A percentile compares a stretch with the other conserved stretches of the same genome.
phyloP scores from a whole-genome alignment of 129 eudicot genomes.

The Ambrosia artemisiifolia region DNA sequence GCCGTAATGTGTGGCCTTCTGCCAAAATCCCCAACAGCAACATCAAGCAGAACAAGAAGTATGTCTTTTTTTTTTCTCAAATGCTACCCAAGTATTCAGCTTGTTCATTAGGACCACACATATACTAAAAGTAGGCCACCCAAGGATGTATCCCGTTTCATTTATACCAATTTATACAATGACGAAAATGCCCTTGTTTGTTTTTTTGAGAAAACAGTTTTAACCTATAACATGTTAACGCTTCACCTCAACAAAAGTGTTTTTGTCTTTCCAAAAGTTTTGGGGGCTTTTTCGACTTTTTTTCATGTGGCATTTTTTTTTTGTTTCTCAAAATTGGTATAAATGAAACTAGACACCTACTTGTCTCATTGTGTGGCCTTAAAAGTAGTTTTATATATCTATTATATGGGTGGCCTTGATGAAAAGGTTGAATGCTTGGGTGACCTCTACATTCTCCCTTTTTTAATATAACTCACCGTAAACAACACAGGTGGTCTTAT shows the following conservation, averaged over 20 bases:
- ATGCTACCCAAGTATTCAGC: background rate
- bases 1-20: slow-evolving; percentile 95
- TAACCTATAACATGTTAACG: background rate
- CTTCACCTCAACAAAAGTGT: background rate
- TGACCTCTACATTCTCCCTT: background rate
- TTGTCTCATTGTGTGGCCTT: background rate
- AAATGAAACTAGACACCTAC: background rate
- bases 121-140: background rate
- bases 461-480: slow-evolving; percentile 4
- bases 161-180: background rate
- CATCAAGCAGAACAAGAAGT: slow-evolving; percentile 88
- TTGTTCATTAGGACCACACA: background rate
- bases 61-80: background rate
- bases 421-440: background rate
- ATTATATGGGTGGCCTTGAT: background rate
- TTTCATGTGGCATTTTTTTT: background rate
- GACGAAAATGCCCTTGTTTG: background rate
- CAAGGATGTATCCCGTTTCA: background rate
- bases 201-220: background rate
- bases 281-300: background rate
- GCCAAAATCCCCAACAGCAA: slow-evolving; percentile 89
- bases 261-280: background rate
- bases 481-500: slow-evolving; percentile 33
- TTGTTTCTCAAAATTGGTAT: background rate
- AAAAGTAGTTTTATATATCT: background rate